phyloP scores from a whole-genome alignment of 108 stramenopile genomes.

The Cyclotella distinguenda region DNA sequence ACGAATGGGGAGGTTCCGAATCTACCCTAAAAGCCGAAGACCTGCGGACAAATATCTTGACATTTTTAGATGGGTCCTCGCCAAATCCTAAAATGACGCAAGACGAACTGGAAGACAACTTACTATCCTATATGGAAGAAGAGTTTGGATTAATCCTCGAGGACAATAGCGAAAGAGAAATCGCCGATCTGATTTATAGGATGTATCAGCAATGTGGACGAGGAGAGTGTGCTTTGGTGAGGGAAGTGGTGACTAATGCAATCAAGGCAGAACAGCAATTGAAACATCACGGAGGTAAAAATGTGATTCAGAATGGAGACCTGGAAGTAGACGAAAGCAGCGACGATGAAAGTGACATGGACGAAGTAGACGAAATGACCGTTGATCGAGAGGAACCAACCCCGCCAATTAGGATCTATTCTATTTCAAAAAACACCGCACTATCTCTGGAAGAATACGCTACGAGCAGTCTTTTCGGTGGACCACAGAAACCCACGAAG shows the following conservation, averaged over 20 bases:
- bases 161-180: constrained; percentile 71
- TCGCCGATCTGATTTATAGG: constrained; percentile 65
- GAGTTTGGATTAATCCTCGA: constrained; percentile 84
- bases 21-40: constrained; percentile 68
- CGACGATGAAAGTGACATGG: constrained; percentile 11
- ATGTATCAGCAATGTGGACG: constrained; percentile 74
- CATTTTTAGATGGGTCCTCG: constrained; percentile 53
- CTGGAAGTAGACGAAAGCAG: constrained; percentile 70
- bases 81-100: constrained; percentile 44
- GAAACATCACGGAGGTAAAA: constrained; percentile 44
- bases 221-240: constrained; percentile 60
- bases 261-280: constrained; percentile 45
- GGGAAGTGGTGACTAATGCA: constrained; percentile 53
- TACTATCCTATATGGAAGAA: constrained; percentile 83
- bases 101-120: constrained; percentile 72
- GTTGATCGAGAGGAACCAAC: constrained; percentile 1
- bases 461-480: constrained; percentile 54
- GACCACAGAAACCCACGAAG: constrained; percentile 30
- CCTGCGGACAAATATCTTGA: constrained; percentile 57
- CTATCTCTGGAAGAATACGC: constrained; percentile 38
- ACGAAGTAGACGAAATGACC: constrained; percentile 16
- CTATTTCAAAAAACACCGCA: background rate
- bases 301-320: constrained; percentile 55
- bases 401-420: background rate
- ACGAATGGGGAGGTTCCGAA: constrained; percentile 78